Base-by-base conservation (phyloP, 2,329 filamentous ascomycete species). In the Colletotrichum lupini region DNA sequence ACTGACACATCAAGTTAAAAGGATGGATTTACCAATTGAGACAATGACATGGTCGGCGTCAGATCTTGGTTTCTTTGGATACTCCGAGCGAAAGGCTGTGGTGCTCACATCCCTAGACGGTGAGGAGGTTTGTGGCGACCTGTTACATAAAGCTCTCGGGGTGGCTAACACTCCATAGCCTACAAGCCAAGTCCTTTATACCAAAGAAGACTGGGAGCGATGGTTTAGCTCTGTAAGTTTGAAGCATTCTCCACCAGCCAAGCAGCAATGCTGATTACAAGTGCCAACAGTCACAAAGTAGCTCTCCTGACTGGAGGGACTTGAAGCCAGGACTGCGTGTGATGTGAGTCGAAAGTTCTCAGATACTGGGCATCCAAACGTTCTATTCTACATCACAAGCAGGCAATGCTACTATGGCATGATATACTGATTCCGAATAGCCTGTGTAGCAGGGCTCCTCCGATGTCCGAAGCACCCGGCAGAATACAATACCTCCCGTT, bases 141-240 rank as follows among this genome's bases (percentile, higher is more conserved):
- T 16, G 28, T 22, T 12, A 3, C 8, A 7, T 16, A 6, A 16
- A 5, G 22, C 7, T 3, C 42, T 6, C 9, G 16, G 24, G 5
- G 6, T 28, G 26, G 46, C 16, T 16, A 4, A 61, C 3, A 49
- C 14, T n/a, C 5, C 12, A 26, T 9, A 61, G 59, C 42, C 11
- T 19, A 30, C 12, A 1, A 61, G 42, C 26, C 35, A 72, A 12
- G 7, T 14, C 0, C 12, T 72, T 2, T 7, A 55, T 28, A 72
- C 46, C 0, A 72, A 28, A 56, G 66, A 58, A 37, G 52, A 72
- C 19, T 72, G 69, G 69, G 69, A 72, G 0, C 63, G 28, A 3
- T 69, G 65, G 65, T 60, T 72, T 1, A 16, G 37, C 16, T 26
- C 16, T 19, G 69, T 72, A 53, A 1, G 68, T 52, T 4, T 1